Evolutionary conservation across 306 rosid genomes (phyloP), one percentile per base, ranked within the genome.

Genomic region (Luffa acutangula): DNA sequence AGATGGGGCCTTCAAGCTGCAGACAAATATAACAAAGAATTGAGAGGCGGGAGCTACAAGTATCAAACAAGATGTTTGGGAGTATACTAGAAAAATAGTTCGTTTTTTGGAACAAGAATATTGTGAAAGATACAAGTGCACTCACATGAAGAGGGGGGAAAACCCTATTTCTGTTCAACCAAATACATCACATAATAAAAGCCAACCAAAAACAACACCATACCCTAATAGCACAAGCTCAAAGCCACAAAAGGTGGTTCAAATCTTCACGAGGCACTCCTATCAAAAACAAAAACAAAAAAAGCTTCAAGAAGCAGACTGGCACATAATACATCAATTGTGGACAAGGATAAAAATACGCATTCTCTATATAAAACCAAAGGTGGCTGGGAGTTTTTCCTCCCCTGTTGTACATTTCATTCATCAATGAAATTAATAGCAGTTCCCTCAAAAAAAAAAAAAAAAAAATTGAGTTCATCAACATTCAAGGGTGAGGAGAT

Each of bases 1-100:
- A 34, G 63, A 48, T 75, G 10, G 17, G 60, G 11, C 64, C 64
- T 75, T 75, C 18, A 18, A 52, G 64, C 78, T 75, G 78, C 78
- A 75, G 53, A 75, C 14, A 17, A 34, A 34, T n/a, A 36, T 25
- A 34, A 75, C 33, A 52, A 75, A 53, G 53, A 18, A 17, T 2
- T 53, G 41, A 73, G 14, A 48, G 18, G 64, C 36, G 4, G 18
- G 59, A 52, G 10, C 53, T 52, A 9, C 48, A 5, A 14, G 54
- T 6, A 69, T n/a, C 53, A 42, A 42, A 69, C 17, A 15, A 42
- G 53, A 18, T 18, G 52, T 10, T 42, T 42, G 75, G 31, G 57
- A 71, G 41, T 46, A 11, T 6, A 71, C n/a, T 71, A 71, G 41
- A 20, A 71, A 71, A 45, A 70, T 1, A 21, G 56, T 41, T 18